Conservation (phyloP, 306 rosid species). For the Rosa persica region DNA sequence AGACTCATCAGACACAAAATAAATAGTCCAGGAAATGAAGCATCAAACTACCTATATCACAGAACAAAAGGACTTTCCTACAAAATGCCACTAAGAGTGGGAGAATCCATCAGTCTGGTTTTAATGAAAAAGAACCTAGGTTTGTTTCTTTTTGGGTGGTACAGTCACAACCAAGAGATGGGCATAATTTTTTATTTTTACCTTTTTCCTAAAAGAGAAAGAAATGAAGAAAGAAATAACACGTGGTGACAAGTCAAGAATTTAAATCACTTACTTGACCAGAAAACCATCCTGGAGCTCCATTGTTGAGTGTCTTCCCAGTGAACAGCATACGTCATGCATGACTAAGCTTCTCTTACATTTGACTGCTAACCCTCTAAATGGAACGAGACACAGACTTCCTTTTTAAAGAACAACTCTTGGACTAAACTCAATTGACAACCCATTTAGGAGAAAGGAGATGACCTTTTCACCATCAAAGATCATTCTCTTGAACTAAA, state of each 20-base stretch:
- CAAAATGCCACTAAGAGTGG: background rate
- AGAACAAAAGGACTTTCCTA: background rate
- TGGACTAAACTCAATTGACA: background rate
- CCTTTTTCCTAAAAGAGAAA: background rate
- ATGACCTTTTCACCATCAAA: background rate
- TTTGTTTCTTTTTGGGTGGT: background rate
- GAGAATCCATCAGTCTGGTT: background rate
- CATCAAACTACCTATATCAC: conserved; percentile 3
- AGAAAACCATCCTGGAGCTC: conserved; percentile 15
- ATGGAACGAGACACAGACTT: background rate
- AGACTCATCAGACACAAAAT: background rate
- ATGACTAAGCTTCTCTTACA: conserved; percentile 4
- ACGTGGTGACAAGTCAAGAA: conserved; percentile 1
- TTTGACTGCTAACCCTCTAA: conserved; percentile 9
- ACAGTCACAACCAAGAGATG: background rate
- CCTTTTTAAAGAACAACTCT: background rate
- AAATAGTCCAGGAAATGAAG: background rate
- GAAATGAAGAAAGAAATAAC: background rate
- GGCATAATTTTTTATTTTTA: background rate
- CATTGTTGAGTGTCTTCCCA: conserved; percentile 13
- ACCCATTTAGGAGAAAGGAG: background rate
- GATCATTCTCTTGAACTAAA: background rate
- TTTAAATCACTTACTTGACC: conserved; percentile 20
- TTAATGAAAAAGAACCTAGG: background rate
- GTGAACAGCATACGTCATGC: conserved; percentile 17